Base-by-base conservation (phyloP, 139 green algal species). In the Chlamydomonas eustigma region DNA sequence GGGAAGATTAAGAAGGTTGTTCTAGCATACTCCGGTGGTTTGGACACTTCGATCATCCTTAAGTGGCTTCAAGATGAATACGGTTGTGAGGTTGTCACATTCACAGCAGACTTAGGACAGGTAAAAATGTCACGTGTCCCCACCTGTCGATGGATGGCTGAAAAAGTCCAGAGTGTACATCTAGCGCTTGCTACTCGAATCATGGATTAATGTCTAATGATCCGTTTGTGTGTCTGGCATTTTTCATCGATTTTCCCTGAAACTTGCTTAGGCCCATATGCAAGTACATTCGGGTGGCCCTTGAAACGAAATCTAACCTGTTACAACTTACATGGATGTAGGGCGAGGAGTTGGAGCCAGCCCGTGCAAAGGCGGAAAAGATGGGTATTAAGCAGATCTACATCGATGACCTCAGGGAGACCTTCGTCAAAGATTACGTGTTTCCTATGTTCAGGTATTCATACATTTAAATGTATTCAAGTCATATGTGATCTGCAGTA, bases 41-140 rank as follows among this genome's bases (percentile, higher is more conserved):
- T 98, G 24, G 95, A 99, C 86, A 98, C 96, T 1, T 98, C 93
- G 38, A 91, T 99, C 71, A 99, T 99, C 81, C 87, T 99, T 12
- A 98, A 97, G 82, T 99, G 96, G 96, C 90, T 99, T n/a, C 81
- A 95, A 88, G 91, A 97, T 31, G 88, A 84, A 2, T 99, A 99
- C 78, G 86, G 91, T 31, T 99, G 96, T 81, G 96, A 99, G 84
- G 94, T 99, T 2, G 91, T 99, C 50, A 98, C 95, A 37, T 97
- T 97, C 83, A 97, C 92, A 4, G 95, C 95, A 2, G 95, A 99
- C 73, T 85, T 99, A 18, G 95, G 95, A 34, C 95, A 98, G 89
- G 92, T 92, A 70, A 24, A 76, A 28, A 37, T 58, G 44, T n/a
- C n/a, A n/a, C n/a, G n/a, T n/a, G n/a, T n/a, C n/a, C n/a, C n/a